Conservation (phyloP, 192 early-diverging fungal species). For the Linnemannia zychae region DNA sequence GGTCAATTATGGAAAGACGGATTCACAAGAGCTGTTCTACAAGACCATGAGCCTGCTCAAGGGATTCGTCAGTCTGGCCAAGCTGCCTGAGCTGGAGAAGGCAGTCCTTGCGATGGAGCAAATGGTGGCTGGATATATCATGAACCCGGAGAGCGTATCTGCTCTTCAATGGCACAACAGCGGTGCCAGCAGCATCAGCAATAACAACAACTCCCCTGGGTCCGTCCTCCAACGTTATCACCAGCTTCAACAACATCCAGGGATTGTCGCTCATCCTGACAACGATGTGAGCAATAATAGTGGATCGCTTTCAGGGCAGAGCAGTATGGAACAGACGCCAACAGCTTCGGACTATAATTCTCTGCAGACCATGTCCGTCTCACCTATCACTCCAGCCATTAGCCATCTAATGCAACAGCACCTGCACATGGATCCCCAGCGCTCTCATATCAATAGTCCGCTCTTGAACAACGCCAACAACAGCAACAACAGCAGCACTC, state of each 20-base stretch:
- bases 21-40: slow-evolving; percentile 13
- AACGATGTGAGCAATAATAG: neutral
- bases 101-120: slow-evolving; percentile 10
- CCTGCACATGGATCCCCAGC: slow-evolving; percentile 12
- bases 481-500: neutral
- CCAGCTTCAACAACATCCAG: slow-evolving; percentile 19
- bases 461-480: neutral
- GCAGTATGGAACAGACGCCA: neutral
- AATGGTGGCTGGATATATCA: slow-evolving; percentile 9
- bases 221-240: slow-evolving; percentile 33
- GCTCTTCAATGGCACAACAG: neutral
- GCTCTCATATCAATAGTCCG: neutral
- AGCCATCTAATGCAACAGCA: slow-evolving; percentile 15
- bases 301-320: neutral
- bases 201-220: neutral
- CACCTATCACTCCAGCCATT: neutral
- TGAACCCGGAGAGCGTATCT: neutral
- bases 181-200: too few species aligned
- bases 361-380: neutral
- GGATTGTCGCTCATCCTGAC: neutral
- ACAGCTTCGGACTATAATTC: neutral
- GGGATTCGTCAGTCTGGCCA: slow-evolving; percentile 22
- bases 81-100: slow-evolving; percentile 11
- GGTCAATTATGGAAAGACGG: slow-evolving; percentile 2
- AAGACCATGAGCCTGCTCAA: slow-evolving; percentile 31